Conservation (phyloP, 345 rosid genomes). For the Salix brachista region DNA sequence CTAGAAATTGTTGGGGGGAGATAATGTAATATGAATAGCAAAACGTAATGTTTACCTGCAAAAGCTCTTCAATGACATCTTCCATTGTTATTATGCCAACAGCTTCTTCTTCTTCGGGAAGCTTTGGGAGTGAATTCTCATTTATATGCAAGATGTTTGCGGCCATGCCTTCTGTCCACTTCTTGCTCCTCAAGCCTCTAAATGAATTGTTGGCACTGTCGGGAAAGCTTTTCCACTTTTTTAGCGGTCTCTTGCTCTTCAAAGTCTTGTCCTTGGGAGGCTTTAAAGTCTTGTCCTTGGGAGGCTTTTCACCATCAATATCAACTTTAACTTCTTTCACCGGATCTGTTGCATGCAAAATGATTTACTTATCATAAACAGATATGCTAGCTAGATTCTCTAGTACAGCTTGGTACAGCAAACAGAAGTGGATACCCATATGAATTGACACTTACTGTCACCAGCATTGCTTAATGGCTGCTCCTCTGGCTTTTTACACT, state of each 20-base stretch:
- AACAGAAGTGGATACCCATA: background rate
- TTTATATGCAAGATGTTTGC: slow-evolving; percentile 67
- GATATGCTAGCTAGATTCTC: background rate
- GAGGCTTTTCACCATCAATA: slow-evolving; percentile 47
- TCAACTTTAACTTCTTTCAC: slow-evolving; percentile 57
- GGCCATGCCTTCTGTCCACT: slow-evolving; percentile 69
- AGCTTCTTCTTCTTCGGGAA: slow-evolving; percentile 84
- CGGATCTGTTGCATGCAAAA: slow-evolving; percentile 26
- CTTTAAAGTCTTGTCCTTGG: slow-evolving; percentile 42
- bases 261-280: slow-evolving; percentile 41
- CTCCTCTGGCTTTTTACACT: slow-evolving; percentile 33
- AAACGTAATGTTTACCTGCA: slow-evolving; percentile 49
- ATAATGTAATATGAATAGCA: background rate
- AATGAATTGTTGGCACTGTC: slow-evolving; percentile 30
- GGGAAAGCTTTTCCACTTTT: slow-evolving; percentile 87
- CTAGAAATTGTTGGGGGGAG: background rate
- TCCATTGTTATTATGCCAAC: slow-evolving; percentile 97
- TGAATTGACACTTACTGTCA: slow-evolving; percentile 32
- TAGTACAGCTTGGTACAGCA: background rate
- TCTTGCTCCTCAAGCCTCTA: slow-evolving; percentile 56
- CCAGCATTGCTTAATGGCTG: slow-evolving; percentile 16
- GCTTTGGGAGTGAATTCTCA: slow-evolving; percentile 59
- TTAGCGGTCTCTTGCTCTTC: slow-evolving; percentile 58
- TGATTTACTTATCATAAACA: background rate
- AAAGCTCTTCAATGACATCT: slow-evolving; percentile 95